Conservation (phyloP, 2,329 filamentous ascomycete genomes). For the Fusarium mexicanum region DNA sequence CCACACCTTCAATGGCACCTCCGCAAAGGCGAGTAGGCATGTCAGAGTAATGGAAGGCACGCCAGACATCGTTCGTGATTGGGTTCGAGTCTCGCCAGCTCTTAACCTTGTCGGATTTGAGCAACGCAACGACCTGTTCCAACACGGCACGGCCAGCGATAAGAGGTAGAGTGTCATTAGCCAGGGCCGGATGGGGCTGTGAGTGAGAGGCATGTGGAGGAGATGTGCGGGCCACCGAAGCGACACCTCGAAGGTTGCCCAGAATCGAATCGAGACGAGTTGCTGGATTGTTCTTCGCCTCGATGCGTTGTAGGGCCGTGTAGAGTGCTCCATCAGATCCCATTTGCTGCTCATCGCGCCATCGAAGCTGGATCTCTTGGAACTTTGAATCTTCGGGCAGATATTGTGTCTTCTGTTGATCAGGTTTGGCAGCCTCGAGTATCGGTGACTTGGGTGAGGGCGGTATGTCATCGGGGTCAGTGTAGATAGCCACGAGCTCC, state of each 20-base stretch:
- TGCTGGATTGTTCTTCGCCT: slow-evolving; percentile 49
- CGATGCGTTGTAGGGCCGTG: slow-evolving; percentile 56
- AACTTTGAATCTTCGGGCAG: slow-evolving; percentile 55
- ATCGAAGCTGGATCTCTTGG: slow-evolving; percentile 61
- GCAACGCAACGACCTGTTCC: slow-evolving; percentile 54
- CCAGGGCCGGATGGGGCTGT: slow-evolving; percentile 14
- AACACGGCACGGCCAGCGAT: slow-evolving; percentile 49
- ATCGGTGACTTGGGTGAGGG: slow-evolving; percentile 64
- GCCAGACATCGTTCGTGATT: slow-evolving; percentile 46
- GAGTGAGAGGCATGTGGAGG: slow-evolving; percentile 16
- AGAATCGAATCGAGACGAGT: slow-evolving; percentile 54
- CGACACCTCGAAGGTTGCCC: slow-evolving; percentile 46
- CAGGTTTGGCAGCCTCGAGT: slow-evolving; percentile 44
- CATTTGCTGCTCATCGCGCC: slow-evolving; percentile 57
- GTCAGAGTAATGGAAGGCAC: slow-evolving; percentile 54
- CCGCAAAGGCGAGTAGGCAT: slow-evolving; percentile 54
- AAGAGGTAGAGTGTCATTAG: slow-evolving; percentile 44
- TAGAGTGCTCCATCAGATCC: slow-evolving; percentile 55
- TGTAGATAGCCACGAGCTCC: slow-evolving; percentile 71
- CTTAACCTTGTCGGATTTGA: slow-evolving; percentile 56
- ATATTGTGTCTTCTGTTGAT: slow-evolving; percentile 45
- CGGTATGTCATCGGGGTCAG: slow-evolving; percentile 63
- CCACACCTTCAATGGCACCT: slow-evolving; percentile 55
- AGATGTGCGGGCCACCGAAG: slow-evolving; percentile 23
- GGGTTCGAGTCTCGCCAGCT: slow-evolving; percentile 56